Base-by-base conservation (phyloP, 257 asterid genomes). In the Vinca minor region DNA sequence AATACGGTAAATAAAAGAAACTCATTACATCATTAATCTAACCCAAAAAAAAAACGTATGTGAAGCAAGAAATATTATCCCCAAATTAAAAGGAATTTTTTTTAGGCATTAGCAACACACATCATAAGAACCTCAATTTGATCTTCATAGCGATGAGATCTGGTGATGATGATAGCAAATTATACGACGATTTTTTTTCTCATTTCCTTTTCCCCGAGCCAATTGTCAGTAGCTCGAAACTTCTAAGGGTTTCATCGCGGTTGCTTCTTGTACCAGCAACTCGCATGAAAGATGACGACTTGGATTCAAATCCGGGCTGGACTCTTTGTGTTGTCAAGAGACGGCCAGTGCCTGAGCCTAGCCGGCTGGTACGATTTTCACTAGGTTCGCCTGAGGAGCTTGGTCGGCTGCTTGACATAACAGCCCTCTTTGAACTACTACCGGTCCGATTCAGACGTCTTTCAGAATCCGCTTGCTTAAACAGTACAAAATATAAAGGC, bases 151-250 rank as follows among this genome's bases (percentile, higher is more conserved):
- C 52, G 39, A 1, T 23, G 36, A 9, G n/a, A n/a, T n/a, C n/a
- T n/a, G n/a, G n/a, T n/a, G 29, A 18, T 2, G 13, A 26, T 1
- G 55, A 1, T 20, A 64, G n/a, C n/a, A 32, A 15, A 35, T 34
- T 12, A 46, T 23, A 3, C 6, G 11, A 52, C 28, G 21, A 32
- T 18, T 15, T n/a, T n/a, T n/a, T n/a, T 12, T 32, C 58, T 73
- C 73, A 87, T 77, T 87, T 87, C 82, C 94, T 87, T 68, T 78
- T 83, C 45, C 89, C 94, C 0, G 86, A 49, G 75, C 97, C 95
- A 38, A 89, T 87, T 18, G 91, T 83, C 47, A 89, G 76, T 60
- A 87, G 83, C 78, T 89, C 95, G 31, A 89, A 89, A 85, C 95
- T 85, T 65, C 88, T 69, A 7, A 89, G 89, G 59, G 88, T 64